phyloP scores from a whole-genome alignment of 805 yeast genomes.

The Candida methanosorbosa region DNA sequence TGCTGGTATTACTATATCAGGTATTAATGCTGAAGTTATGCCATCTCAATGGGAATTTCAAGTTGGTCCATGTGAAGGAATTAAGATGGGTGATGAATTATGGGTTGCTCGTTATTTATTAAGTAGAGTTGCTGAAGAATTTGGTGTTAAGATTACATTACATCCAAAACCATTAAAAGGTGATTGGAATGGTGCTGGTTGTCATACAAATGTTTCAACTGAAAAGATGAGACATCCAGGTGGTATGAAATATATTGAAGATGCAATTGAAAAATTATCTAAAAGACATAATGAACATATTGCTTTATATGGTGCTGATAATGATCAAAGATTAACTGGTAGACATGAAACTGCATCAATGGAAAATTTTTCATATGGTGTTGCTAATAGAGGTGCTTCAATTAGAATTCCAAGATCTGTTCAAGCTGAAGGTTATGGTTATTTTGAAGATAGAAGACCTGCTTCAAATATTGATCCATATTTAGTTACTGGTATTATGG shows the following conservation, averaged over 20 bases:
- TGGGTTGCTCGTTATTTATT: constrained; percentile 94
- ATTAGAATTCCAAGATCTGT: constrained; percentile 98
- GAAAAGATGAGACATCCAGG: constrained; percentile 86
- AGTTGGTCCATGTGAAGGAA: constrained; percentile 97
- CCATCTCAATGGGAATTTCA: constrained; percentile 99
- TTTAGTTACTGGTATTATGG: constrained; percentile 96
- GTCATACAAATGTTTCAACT: constrained; percentile 98
- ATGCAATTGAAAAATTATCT: constrained; percentile 86
- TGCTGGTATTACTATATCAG: constrained; percentile 85
- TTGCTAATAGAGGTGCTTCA: constrained; percentile 99
- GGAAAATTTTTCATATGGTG: constrained; percentile 89
- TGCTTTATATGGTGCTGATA: constrained; percentile 90
- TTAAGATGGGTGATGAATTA: constrained; percentile 93
- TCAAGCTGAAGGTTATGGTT: constrained; percentile 95
- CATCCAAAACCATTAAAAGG: constrained; percentile 99
- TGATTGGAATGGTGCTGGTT: constrained; percentile 99
- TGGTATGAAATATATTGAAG: constrained; percentile 92
- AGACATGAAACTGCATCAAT: constrained; percentile 97
- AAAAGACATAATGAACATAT: constrained; percentile 97
- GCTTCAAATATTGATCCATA: constrained; percentile 99
- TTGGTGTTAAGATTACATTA: constrained; percentile 96
- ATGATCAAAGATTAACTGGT: constrained; percentile 93
- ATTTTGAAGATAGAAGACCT: constrained; percentile 99
- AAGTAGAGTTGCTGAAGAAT: constrained; percentile 95
- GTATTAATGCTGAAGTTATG: constrained; percentile 99